Evolutionary conservation across 441 rosid species (phyloP).

Genomic region (Euphorbia celastroides): DNA sequence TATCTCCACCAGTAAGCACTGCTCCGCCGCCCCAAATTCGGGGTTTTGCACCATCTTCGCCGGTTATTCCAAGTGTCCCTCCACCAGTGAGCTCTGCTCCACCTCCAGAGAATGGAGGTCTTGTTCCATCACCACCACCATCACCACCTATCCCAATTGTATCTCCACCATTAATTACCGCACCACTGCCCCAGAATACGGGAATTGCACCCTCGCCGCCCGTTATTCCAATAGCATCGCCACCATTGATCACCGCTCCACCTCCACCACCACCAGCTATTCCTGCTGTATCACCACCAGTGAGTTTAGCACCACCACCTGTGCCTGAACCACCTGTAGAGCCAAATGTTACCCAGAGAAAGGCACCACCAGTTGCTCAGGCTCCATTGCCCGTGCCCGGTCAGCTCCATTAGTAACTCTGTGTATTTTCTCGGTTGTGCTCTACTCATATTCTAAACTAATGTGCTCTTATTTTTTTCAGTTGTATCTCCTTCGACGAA

Average conservation of each 20-base stretch:
- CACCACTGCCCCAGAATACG: conserved; percentile 21
- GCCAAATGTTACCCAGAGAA: conserved; percentile 27
- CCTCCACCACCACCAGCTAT: conserved; percentile 25
- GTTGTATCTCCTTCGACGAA: conserved; percentile 31
- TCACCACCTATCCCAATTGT: conserved; percentile 23
- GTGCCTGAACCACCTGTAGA: conserved; percentile 17
- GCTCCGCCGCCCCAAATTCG: conserved; percentile 30
- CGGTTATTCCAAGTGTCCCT: conserved; percentile 28
- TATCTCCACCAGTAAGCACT: conserved; percentile 31
- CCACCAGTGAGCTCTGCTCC: conserved; percentile 16
- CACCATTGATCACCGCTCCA: conserved; percentile 10
- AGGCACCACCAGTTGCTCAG: conserved; percentile 23
- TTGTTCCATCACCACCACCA: conserved; percentile 13
- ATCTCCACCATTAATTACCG: conserved; percentile 24
- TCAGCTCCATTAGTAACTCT: conserved; percentile 37
- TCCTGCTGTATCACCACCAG: conserved; percentile 25
- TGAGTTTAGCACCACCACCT: conserved; percentile 26
- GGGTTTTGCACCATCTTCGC: conserved; percentile 41
- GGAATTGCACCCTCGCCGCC: conserved; percentile 22
- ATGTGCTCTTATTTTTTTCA: conserved; percentile 23
- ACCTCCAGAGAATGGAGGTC: conserved; percentile 16
- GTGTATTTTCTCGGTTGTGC: conserved; percentile 8
- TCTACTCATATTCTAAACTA: conserved; percentile 5
- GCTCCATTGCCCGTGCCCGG: conserved; percentile 23
- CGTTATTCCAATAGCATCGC: conserved; percentile 22